Percentiles rank a stretch among this genome's conserved stretches.
Evolutionary conservation across 768 basidiomycete species (phyloP).

Genomic region (Exsudoporus frostii): DNA sequence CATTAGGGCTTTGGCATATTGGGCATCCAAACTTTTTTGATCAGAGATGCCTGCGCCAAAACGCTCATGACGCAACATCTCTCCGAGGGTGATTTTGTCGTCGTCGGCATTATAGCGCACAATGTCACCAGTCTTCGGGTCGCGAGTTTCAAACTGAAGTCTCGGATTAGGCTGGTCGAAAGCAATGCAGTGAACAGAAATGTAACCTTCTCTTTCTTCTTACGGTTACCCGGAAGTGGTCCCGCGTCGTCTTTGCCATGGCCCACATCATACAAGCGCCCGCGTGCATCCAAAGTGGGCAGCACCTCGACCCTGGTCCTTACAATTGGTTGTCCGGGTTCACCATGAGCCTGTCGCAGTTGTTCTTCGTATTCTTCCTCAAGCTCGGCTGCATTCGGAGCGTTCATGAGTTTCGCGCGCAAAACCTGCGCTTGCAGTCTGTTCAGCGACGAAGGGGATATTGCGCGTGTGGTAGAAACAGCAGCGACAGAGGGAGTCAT

Average conservation of each 20-base stretch:
- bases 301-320: conserved; percentile 75
- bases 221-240: conserved; percentile 63
- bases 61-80: conserved; percentile 89
- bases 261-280: conserved; percentile 89
- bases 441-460: conserved; percentile 82
- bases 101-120: conserved; percentile 90
- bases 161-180: neutral
- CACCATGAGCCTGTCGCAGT: conserved; percentile 46
- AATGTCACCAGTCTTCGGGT: conserved; percentile 86
- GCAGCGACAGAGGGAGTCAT: conserved; percentile 64
- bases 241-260: conserved; percentile 60
- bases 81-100: conserved; percentile 79
- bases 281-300: conserved; percentile 83
- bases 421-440: conserved; percentile 91
- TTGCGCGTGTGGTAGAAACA: conserved; percentile 38
- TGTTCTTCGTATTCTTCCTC: conserved; percentile 86
- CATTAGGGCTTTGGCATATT: conserved; percentile 86
- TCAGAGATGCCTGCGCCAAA: conserved; percentile 87
- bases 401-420: conserved; percentile 82
- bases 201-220: conserved; percentile 69
- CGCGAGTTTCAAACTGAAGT: conserved; percentile 78
- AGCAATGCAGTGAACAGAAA: neutral
- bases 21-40: conserved; percentile 88
- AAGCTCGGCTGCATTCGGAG: conserved; percentile 70
- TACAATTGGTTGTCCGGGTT: conserved; percentile 36